Percentiles rank a stretch among this genome's conserved stretches.
Conservation (phyloP, 768 basidiomycete species). For the Rhodotorula sphaerocarpa region DNA sequence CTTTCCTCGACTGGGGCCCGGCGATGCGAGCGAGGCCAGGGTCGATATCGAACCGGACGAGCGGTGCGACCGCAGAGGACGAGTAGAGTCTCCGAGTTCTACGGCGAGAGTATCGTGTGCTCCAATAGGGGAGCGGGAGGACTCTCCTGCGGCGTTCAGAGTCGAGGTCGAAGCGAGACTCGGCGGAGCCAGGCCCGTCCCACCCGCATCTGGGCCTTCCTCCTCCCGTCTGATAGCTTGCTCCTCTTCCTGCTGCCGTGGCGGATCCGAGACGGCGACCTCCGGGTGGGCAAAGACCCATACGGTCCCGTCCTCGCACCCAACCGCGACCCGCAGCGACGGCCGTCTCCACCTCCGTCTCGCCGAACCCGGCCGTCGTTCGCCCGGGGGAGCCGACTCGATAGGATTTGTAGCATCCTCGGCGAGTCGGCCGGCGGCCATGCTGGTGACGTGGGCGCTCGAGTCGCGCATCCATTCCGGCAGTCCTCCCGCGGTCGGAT, state of each 20-base stretch:
- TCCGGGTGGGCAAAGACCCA: slow-evolving; percentile 26
- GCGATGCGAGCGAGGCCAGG: not conserved
- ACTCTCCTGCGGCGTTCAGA: not conserved
- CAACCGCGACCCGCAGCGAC: slow-evolving; percentile 13
- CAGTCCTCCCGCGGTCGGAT: no score
- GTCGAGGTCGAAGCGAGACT: not conserved
- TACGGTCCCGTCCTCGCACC: slow-evolving; percentile 29
- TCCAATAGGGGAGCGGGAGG: not conserved
- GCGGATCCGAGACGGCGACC: no score
- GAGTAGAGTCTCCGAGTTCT: not conserved
- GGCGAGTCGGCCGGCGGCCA: no score
- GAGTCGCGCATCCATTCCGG: no score
- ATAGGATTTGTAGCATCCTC: no score
- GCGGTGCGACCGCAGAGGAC: not conserved
- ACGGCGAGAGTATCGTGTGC: not conserved
- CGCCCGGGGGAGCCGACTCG: no score
- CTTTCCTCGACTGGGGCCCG: not conserved
- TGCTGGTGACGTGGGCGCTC: no score
- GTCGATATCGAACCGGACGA: slow-evolving; percentile 4
- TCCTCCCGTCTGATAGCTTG: no score
- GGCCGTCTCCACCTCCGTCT: no score
- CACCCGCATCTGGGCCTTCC: no score
- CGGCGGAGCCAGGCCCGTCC: not conserved
- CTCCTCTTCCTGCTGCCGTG: no score
- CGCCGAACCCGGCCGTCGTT: no score